Evolutionary conservation across 331 rosid species (phyloP).

Genomic region (Quercus tomentella): DNA sequence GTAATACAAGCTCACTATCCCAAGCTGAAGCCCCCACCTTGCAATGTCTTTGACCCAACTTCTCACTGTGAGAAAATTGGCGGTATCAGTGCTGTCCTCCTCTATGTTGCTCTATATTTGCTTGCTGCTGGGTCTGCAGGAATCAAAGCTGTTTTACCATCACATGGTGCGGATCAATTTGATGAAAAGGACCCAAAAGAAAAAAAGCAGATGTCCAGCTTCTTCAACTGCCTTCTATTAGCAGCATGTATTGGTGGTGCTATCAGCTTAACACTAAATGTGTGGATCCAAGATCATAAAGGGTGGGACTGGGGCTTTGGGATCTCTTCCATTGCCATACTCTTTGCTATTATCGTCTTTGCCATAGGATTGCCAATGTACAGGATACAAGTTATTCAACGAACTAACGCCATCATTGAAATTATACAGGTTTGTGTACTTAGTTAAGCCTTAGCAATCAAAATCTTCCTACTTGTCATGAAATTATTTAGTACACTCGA

Average conservation of each 20-base stretch:
- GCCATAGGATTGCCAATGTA: conserved; percentile 63
- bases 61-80: conserved; percentile 41
- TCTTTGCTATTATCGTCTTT: conserved; percentile 45
- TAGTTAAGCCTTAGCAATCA: background rate
- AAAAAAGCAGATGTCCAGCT: conserved; percentile 64
- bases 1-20: conserved; percentile 73
- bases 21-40: conserved; percentile 54
- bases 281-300: conserved; percentile 63
- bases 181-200: conserved; percentile 76
- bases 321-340: conserved; percentile 47
- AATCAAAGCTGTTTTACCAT: conserved; percentile 67
- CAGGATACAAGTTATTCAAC: conserved; percentile 49
- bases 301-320: conserved; percentile 97
- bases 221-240: conserved; percentile 64
- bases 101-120: conserved; percentile 58
- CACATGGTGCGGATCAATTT: conserved; percentile 93
- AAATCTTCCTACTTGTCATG: background rate
- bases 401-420: conserved; percentile 53
- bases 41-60: conserved; percentile 35
- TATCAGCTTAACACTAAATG: conserved; percentile 62
- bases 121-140: conserved; percentile 69
- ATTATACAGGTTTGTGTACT: conserved; percentile 51
- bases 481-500: too few relatives aligned
- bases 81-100: conserved; percentile 46
- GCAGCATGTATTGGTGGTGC: conserved; percentile 70